These are phyloP conservation scores for Meyerozyma athensensis DNA, from an alignment of 1,139 yeast genomes.

Conservation along the genomic window DNA sequence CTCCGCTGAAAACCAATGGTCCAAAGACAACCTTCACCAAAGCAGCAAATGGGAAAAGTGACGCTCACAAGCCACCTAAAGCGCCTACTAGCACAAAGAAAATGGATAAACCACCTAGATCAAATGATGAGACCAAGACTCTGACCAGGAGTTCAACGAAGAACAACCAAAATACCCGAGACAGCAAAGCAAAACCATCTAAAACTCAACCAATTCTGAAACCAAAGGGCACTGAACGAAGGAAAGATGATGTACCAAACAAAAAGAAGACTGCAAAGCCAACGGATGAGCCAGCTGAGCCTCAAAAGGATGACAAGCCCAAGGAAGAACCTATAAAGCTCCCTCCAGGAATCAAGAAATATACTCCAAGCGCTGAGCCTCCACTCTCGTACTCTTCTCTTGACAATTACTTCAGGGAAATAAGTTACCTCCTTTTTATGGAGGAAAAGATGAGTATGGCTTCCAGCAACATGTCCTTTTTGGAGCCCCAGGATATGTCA, in stretches of 20 bases:
- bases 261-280: background rate
- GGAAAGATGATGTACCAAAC: conserved; percentile 2
- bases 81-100: too few relatives aligned
- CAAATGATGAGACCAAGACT: too few relatives aligned
- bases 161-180: too few relatives aligned
- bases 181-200: too few relatives aligned
- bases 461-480: conserved; percentile 36
- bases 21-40: too few relatives aligned
- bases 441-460: conserved; percentile 50
- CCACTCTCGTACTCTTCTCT: conserved; percentile 45
- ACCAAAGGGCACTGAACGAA: too few relatives aligned
- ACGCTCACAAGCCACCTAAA: too few relatives aligned
- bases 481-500: conserved; percentile 34
- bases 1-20: too few relatives aligned
- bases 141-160: too few relatives aligned
- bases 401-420: conserved; percentile 51
- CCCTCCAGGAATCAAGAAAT: conserved; percentile 25
- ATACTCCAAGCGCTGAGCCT: conserved; percentile 31
- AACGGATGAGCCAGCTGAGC: background rate
- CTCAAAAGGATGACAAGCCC: background rate
- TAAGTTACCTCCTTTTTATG: conserved; percentile 56
- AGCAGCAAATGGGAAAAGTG: too few relatives aligned
- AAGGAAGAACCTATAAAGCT: conserved; percentile 7
- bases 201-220: too few relatives aligned
- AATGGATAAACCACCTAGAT: too few relatives aligned